These are phyloP conservation scores for Ciborinia camelliae DNA, from an alignment of 2,329 filamentous ascomycete genomes.

Conservation along the genomic window DNA sequence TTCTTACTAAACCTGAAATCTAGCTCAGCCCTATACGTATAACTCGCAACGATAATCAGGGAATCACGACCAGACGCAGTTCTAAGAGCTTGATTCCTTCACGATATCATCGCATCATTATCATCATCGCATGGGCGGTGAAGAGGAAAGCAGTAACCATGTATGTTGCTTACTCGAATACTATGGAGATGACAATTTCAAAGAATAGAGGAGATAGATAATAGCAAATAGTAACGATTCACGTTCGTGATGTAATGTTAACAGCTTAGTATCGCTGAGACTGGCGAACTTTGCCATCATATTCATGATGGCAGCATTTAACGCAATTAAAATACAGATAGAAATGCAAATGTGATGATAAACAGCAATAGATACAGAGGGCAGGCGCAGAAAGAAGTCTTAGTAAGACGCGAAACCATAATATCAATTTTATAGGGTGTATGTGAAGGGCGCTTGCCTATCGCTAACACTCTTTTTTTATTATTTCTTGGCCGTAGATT, in stretches of 20 bases:
- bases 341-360: not conserved
- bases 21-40: constrained; percentile 10
- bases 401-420: not conserved
- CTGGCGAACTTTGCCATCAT: not conserved
- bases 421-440: not conserved
- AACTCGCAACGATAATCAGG: not conserved
- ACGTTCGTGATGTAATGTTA: not conserved
- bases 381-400: not conserved
- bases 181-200: not conserved
- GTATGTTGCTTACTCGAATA: not conserved
- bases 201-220: not conserved
- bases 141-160: not conserved
- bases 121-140: not conserved
- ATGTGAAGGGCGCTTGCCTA: not conserved
- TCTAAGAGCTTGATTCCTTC: not conserved
- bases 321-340: not conserved
- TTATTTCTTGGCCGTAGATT: not conserved
- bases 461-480: not conserved
- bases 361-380: not conserved
- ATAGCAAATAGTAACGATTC: not conserved
- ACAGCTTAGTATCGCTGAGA: not conserved
- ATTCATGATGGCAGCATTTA: too few species aligned
- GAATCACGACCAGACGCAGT: not conserved
- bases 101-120: not conserved
- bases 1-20: not conserved